Base-by-base conservation (phyloP, 805 yeast species). In the Kazachstania kunashirensis region DNA sequence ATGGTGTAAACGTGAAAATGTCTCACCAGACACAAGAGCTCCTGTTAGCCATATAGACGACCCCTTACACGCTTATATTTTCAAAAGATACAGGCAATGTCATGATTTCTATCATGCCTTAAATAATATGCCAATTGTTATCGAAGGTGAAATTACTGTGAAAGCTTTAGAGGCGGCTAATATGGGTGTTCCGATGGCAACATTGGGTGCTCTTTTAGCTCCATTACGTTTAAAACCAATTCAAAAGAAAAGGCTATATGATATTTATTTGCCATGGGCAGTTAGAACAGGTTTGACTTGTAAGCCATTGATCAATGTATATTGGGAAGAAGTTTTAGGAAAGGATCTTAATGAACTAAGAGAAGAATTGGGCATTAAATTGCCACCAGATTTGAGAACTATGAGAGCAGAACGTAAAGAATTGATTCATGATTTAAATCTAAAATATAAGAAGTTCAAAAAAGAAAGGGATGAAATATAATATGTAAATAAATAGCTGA, bases 21-120 rank as follows among this genome's bases (percentile, higher is more conserved):
- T 84, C 1, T 78, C 92, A 3, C 96, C 96, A 2, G 98, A 92
- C 55, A 88, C 95, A 0, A 69, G 98, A 48, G 86, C 80, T 2
- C 80, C 85, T 1, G 97, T 92, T 8, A 75, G 75, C 42, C 92
- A 75, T 59, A 84, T 92, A 29, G 88, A 84, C 44, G 86, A 92
- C 53, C 88, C 84, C 30, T 94, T 85, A 50, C 72, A 84, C 46
- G 96, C 96, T 1, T 92, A 80, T 53, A 80, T 89, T n/a, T 85
- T 78, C 66, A 94, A 85, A 57, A 66, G 98, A 49, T 92, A 89
- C 56, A 73, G 98, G 36, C 97, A 92, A 56, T 88, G 96, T 54
- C 98, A 92, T 53, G 98, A 92, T 54, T 92, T 92, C 52, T 89
- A 86, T 55, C 98, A 92, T 55, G 84, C 97, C 1, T 68, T 92